phyloP scores from a whole-genome alignment of 1,284 basidiomycete species.

The Ustilago nuda region DNA sequence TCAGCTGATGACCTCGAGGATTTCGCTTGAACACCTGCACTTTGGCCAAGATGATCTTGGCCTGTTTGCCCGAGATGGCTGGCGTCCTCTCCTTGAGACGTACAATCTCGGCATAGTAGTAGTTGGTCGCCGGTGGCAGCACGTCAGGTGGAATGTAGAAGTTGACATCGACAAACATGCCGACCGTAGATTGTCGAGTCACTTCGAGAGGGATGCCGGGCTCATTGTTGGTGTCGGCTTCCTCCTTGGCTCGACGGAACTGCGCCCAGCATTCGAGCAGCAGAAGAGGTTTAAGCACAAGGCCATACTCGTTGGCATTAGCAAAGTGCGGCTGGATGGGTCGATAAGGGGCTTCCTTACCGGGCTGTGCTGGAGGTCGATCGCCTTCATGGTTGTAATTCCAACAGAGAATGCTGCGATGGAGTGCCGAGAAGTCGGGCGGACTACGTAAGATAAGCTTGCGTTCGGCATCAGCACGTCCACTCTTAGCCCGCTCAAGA shows the following conservation, averaged over 20 bases:
- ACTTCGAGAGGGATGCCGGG: slow-evolving; percentile 47
- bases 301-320: slow-evolving; percentile 78
- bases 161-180: slow-evolving; percentile 55
- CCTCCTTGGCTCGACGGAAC: slow-evolving; percentile 78
- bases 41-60: slow-evolving; percentile 77
- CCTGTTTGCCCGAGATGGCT: slow-evolving; percentile 76
- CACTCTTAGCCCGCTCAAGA: slow-evolving; percentile 43
- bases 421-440: slow-evolving; percentile 84
- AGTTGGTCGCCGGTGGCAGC: slow-evolving; percentile 31
- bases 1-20: slow-evolving; percentile 72
- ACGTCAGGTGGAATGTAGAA: slow-evolving; percentile 37
- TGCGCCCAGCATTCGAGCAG: slow-evolving; percentile 93
- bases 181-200: slow-evolving; percentile 48
- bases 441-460: slow-evolving; percentile 78
- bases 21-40: slow-evolving; percentile 76
- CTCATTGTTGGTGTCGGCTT: slow-evolving; percentile 71
- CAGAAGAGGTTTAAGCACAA: slow-evolving; percentile 86
- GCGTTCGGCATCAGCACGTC: slow-evolving; percentile 54
- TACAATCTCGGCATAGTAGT: slow-evolving; percentile 74
- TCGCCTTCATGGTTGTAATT: slow-evolving; percentile 79
- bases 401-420: slow-evolving; percentile 87
- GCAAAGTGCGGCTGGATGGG: slow-evolving; percentile 76
- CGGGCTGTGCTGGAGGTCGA: slow-evolving; percentile 73
- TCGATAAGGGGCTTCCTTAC: slow-evolving; percentile 35
- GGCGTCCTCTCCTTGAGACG: slow-evolving; percentile 83